These are phyloP conservation scores for Geranium incanum DNA, from an alignment of 441 rosid genomes.

Conservation along the genomic window DNA sequence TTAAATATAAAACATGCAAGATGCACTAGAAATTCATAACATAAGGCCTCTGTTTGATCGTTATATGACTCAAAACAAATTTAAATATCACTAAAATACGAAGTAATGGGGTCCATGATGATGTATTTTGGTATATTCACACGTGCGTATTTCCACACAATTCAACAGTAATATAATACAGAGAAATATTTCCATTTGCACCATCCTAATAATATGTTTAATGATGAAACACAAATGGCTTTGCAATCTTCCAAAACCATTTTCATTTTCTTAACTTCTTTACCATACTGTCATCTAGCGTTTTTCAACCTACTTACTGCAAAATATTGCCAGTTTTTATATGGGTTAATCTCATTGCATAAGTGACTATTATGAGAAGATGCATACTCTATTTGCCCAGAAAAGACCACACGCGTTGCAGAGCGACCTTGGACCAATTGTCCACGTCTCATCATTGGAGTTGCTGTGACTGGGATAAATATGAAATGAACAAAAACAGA, in stretches of 20 bases:
- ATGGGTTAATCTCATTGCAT: background rate
- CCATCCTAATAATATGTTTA: too few species aligned
- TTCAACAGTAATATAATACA: background rate
- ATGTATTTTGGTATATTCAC: background rate
- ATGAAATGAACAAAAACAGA: background rate
- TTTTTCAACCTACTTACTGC: too few species aligned
- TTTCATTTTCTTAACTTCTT: too few species aligned
- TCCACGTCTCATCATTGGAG: slow-evolving; percentile 99
- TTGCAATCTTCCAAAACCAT: too few species aligned
- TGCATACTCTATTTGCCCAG: slow-evolving; percentile 85
- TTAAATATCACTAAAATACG: slow-evolving; percentile 13
- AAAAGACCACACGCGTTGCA: slow-evolving; percentile 98
- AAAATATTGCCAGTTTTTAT: background rate
- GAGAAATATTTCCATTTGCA: too few species aligned
- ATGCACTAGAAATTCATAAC: too few species aligned
- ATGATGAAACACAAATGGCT: too few species aligned
- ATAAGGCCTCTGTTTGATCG: too few species aligned
- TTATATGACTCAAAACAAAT: too few species aligned
- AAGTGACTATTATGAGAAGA: slow-evolving; percentile 8
- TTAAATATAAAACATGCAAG: too few species aligned
- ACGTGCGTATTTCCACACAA: background rate
- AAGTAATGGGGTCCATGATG: slow-evolving; percentile 6
- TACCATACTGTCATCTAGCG: too few species aligned
- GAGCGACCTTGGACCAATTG: slow-evolving; percentile 88
- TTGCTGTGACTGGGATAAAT: slow-evolving; percentile 15